Percentiles rank a stretch among this genome's conserved stretches.
phyloP scores from a whole-genome alignment of 306 rosid genomes.

The Quercus agrifolia region DNA sequence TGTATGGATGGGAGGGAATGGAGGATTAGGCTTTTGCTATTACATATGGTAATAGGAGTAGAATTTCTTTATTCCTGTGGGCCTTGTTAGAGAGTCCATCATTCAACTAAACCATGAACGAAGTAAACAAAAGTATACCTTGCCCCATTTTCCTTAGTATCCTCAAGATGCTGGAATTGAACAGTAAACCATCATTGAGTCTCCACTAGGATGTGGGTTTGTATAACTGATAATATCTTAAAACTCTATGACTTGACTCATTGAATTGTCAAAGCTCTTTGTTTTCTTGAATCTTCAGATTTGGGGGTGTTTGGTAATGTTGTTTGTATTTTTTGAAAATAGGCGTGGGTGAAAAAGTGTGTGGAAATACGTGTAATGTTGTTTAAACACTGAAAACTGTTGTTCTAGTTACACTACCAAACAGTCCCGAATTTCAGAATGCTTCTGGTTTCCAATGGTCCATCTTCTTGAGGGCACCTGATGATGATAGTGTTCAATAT shows the following conservation, averaged over 20 bases:
- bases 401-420: too few species aligned
- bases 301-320: not conserved
- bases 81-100: constrained; percentile 3
- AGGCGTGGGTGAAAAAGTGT: too few species aligned
- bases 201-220: constrained; percentile 4
- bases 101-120: not conserved
- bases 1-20: too few species aligned
- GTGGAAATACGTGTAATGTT: too few species aligned
- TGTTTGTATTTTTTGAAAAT: too few species aligned
- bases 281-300: constrained; percentile 3
- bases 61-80: not conserved
- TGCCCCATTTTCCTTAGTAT: constrained; percentile 1
- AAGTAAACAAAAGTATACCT: constrained; percentile 12
- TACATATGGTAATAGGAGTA: not conserved
- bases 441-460: not conserved
- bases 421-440: not conserved
- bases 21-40: too few species aligned
- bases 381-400: too few species aligned
- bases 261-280: not conserved
- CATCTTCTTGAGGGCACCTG: not conserved
- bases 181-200: not conserved
- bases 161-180: not conserved
- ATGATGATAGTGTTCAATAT: constrained; percentile 2
- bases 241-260: constrained; percentile 6
- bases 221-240: not conserved